Conservation (phyloP, 2,329 filamentous ascomycete species). For the Aphanoascus verrucosus region DNA sequence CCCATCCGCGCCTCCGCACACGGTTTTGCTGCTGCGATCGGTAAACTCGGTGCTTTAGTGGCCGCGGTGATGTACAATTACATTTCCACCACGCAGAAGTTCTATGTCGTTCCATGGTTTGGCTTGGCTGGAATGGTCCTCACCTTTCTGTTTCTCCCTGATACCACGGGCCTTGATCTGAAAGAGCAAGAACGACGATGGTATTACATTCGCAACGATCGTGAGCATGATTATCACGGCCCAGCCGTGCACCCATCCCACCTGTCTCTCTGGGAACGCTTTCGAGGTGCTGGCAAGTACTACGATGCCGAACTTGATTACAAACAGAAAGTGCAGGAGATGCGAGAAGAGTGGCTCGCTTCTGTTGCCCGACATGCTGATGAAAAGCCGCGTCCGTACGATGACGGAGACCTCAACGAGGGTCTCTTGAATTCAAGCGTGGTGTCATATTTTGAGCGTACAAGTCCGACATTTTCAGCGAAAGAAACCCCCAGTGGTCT, state of each 20-base stretch:
- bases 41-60: constrained; percentile 78
- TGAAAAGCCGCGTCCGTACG: constrained; percentile 39
- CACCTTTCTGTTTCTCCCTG: constrained; percentile 79
- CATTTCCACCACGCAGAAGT: constrained; percentile 73
- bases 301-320: constrained; percentile 79
- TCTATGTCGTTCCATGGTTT: constrained; percentile 92
- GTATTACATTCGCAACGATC: constrained; percentile 70
- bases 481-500: constrained; percentile 9
- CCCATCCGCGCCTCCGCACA: constrained; percentile 87
- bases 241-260: constrained; percentile 85
- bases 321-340: constrained; percentile 72
- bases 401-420: constrained; percentile 36
- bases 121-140: constrained; percentile 76
- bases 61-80: constrained; percentile 91
- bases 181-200: constrained; percentile 96
- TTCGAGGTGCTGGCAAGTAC: constrained; percentile 63
- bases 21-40: constrained; percentile 83
- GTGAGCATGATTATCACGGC: constrained; percentile 76
- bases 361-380: constrained; percentile 38
- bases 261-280: constrained; percentile 76
- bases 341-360: constrained; percentile 51
- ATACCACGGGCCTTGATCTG: constrained; percentile 89
- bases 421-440: constrained; percentile 42
- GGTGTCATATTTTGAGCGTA: constrained; percentile 45
- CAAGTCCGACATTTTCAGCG: constrained; percentile 20